Evolutionary conservation across 75 land plant genomes (phyloP).

Genomic region (Azolla pinnata): DNA sequence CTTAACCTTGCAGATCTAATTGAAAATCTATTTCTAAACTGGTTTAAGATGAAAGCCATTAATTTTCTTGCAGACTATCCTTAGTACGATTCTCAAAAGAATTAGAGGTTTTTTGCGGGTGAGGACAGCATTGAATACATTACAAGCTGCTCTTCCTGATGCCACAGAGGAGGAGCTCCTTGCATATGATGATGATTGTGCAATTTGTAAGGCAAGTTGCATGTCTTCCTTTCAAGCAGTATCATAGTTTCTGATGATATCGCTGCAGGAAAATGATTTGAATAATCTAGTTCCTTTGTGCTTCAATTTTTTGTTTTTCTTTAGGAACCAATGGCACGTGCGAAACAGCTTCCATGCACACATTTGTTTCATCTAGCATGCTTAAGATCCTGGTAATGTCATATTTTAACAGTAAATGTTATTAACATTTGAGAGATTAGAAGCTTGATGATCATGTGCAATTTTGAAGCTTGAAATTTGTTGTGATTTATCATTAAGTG

Average conservation of each 20-base stretch:
- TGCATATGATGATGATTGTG: constrained; percentile 89
- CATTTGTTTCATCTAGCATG: constrained; percentile 94
- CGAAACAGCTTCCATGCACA: constrained; percentile 73
- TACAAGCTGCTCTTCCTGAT: constrained; percentile 85
- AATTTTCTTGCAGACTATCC: too few species aligned
- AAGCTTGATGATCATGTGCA: too few species aligned
- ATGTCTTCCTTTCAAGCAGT: too few species aligned
- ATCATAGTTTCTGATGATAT: too few species aligned
- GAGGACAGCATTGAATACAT: constrained; percentile 54
- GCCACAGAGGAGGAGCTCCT: constrained; percentile 70
- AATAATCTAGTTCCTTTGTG: too few species aligned
- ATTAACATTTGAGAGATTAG: background rate
- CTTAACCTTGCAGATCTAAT: too few species aligned
- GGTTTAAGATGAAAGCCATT: too few species aligned
- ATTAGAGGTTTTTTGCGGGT: constrained; percentile 73
- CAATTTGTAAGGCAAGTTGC: constrained; percentile 72
- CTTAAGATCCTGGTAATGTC: constrained; percentile 87
- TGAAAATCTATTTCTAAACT: too few species aligned
- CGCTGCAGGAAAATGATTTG: too few species aligned
- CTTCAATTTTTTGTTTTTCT: too few species aligned
- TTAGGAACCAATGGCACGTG: constrained; percentile 96
- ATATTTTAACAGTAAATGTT: background rate
- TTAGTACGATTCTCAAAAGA: constrained; percentile 74
- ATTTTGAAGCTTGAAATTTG: too few species aligned
- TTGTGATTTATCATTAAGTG: too few species aligned